Evolutionary conservation across 2,329 filamentous ascomycete species (phyloP).

Genomic region (Cordyceps pruinosa): DNA sequence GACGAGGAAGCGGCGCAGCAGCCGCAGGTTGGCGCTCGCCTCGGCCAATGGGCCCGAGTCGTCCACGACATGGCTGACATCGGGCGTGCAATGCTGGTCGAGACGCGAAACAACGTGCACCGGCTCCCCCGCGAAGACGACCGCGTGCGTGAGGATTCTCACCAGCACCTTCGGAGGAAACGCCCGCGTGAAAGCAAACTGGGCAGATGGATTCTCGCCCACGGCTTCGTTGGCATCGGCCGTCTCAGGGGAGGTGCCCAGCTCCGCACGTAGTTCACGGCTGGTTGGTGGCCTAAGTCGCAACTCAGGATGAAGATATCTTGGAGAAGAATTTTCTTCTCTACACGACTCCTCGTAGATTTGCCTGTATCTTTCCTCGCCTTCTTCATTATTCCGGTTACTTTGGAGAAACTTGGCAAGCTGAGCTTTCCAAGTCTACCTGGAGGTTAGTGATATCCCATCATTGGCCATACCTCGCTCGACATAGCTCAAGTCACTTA

Average conservation of each 20-base stretch:
- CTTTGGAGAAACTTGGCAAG: background rate
- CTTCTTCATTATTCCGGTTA: background rate
- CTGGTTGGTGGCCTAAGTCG: background rate
- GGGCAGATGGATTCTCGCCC: background rate
- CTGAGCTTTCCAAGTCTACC: background rate
- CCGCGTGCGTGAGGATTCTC: conserved; percentile 29
- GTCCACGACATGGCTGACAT: background rate
- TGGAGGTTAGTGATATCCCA: background rate
- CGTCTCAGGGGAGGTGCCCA: too few relatives aligned
- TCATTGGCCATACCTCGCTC: background rate
- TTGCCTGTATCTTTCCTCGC: background rate
- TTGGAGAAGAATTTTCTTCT: conserved; percentile 24
- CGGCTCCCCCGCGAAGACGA: conserved; percentile 24
- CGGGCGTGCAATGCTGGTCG: conserved; percentile 23
- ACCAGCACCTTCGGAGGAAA: conserved; percentile 19
- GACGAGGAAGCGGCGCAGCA: conserved; percentile 35
- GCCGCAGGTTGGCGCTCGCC: conserved; percentile 10
- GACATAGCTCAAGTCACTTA: background rate
- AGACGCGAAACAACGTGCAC: conserved; percentile 41
- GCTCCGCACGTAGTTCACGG: background rate
- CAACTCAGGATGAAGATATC: conserved; percentile 18
- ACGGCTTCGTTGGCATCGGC: background rate
- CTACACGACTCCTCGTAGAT: conserved; percentile 23
- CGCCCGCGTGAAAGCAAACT: background rate
- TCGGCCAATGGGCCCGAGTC: conserved; percentile 13